phyloP scores from a whole-genome alignment of 441 rosid genomes.

The Euphorbia celastroides region DNA sequence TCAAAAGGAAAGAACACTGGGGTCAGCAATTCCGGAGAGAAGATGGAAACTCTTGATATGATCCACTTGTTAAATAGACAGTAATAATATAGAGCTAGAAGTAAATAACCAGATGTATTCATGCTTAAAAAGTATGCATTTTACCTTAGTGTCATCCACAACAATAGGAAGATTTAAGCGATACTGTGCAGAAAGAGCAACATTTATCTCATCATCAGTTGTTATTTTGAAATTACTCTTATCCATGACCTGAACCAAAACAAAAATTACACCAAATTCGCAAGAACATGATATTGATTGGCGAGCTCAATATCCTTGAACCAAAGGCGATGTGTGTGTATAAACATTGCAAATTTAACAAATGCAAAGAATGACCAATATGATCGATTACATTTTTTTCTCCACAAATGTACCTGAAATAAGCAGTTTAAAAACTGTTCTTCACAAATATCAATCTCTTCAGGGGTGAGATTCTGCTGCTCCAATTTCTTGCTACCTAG shows the following conservation, averaged over 20 bases:
- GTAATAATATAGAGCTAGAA: neutral
- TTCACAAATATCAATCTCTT: conserved; percentile 60
- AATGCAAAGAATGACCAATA: too few species aligned
- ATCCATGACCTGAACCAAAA: conserved; percentile 57
- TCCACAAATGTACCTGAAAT: conserved; percentile 47
- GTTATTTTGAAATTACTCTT: conserved; percentile 77
- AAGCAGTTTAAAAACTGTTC: conserved; percentile 55
- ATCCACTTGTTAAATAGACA: neutral
- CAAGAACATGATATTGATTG: neutral
- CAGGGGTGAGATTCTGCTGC: conserved; percentile 53
- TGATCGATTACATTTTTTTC: too few species aligned
- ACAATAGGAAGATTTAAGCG: conserved; percentile 77
- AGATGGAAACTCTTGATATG: neutral
- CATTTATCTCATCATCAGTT: conserved; percentile 58
- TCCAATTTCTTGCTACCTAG: conserved; percentile 57
- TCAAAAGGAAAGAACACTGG: conserved; percentile 6
- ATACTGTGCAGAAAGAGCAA: conserved; percentile 74
- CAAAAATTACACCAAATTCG: neutral
- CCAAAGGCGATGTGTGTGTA: too few species aligned
- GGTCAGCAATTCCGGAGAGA: conserved; percentile 2
- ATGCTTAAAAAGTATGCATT: neutral
- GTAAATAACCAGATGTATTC: neutral
- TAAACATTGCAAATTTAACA: too few species aligned
- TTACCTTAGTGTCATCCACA: conserved; percentile 69
- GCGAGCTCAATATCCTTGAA: neutral